Conservation (phyloP, 345 rosid species). For the Salix arbutifolia region DNA sequence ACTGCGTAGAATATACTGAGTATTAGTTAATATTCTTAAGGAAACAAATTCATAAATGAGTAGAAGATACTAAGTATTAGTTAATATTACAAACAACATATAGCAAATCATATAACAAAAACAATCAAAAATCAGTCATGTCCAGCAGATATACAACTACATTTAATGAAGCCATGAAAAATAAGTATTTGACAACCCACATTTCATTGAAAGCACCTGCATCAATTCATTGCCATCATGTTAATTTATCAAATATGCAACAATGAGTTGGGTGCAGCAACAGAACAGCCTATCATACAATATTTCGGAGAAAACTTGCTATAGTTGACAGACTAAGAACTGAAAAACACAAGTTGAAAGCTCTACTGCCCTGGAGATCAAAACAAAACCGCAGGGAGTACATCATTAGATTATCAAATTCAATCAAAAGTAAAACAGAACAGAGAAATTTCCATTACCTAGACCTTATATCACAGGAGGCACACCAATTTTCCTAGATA, state of each 20-base stretch:
- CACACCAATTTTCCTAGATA: not conserved
- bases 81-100: too few relatives aligned
- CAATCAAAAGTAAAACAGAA: conserved; percentile 2
- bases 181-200: too few relatives aligned
- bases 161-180: too few relatives aligned
- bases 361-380: not conserved
- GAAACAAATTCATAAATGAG: too few relatives aligned
- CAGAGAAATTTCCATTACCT: not conserved
- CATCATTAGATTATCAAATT: not conserved
- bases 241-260: not conserved
- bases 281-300: not conserved
- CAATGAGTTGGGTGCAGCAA: not conserved
- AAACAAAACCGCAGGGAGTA: not conserved
- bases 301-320: not conserved
- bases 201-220: not conserved
- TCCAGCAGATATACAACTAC: too few relatives aligned
- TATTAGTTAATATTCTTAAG: too few relatives aligned
- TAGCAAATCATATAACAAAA: too few relatives aligned
- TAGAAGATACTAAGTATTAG: too few relatives aligned
- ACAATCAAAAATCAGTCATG: too few relatives aligned
- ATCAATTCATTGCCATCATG: not conserved
- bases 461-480: not conserved
- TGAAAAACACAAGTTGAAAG: not conserved
- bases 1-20: too few relatives aligned
- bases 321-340: not conserved